Evolutionary conservation across 1,139 yeast genomes (phyloP), one percentile per base, ranked within the genome.

Genomic region (Wickerhamiella infanticola): DNA sequence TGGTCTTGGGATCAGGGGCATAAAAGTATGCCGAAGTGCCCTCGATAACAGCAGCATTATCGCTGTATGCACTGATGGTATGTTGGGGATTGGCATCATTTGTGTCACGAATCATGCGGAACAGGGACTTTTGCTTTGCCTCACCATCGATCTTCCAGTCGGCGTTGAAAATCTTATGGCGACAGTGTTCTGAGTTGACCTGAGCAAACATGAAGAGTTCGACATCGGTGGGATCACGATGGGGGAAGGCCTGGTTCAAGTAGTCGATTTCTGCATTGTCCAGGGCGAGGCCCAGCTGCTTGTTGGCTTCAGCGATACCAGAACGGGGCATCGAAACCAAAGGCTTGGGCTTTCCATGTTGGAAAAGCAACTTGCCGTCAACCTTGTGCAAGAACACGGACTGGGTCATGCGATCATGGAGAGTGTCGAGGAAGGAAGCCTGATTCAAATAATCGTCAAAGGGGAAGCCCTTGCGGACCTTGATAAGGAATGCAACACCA

Each of bases 151-250:
- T 84, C 51, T 85, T 84, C 99, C 99, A 93, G 58, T 84, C 94
- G 43, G 99, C 98, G 60, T 93, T 93, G 73, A 93, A 93, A 54
- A 93, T 90, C 68, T 93, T 93, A 70, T 93, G 99, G 65, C 99
- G 84, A 71, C 99, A 93, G 68, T 93, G 99, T 68, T 93, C 99
- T 24, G 97, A 86, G 68, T 93, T 93, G 56, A 93, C 98, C 67
- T 93, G 99, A 42, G 98, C 98, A 70, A 93, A 93, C 97, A 93
- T 93, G 67, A 93, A 93, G 54, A 93, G 72, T 65, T 93, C 99
- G 26, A 88, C 97, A 63, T 93, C 98, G 29, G 98, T 90, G 45
- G 98, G 98, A 62, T 88, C 85, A 64, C 98, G 77, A 44, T 84
- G 81, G 53, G 90, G 74, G 67, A 90, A 93, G 1, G 95, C 94